Evolutionary conservation across 2,329 filamentous ascomycete species (phyloP), one percentile per base, ranked within the genome.

Genomic region (Spiromastix sp.): DNA sequence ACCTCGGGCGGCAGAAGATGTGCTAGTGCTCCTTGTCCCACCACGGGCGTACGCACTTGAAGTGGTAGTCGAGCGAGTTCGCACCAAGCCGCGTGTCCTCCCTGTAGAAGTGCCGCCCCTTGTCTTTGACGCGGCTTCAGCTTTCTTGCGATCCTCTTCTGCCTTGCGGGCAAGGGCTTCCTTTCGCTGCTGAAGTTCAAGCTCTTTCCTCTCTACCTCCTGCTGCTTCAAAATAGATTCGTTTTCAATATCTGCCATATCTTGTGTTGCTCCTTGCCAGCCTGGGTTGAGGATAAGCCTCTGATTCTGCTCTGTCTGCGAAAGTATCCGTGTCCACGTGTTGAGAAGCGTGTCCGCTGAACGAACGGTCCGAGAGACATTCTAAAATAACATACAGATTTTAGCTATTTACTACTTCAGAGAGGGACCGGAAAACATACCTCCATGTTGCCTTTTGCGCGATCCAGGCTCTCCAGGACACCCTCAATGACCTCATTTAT

Each of bases 241-340:
- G 36, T 78, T 79, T 59, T 96, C 89, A 37, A 86, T 74, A 41
- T 93, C 85, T n/a, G 76, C 70, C 25, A 94, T 61, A 60, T 98
- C 91, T 51, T 87, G 78, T 4, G 77, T 83, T 18, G 87, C 83
- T 38, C 91, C 91, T 53, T 89, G 81, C 86, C 89, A 98, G 39
- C 77, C 70, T 2, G 85, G 83, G 52, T 94, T 82, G 30, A 96
- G 70, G 29, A 98, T 80, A 33, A 98, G 68, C 16, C 91, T 79
- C 58, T 96, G 87, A 55, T 93, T 96, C 61, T 98, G 91, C 61
- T 98, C 91, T 4, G 91, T 95, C 60, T 98, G 91, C 5, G 85
- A 91, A 9, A 98, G 74, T 46, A 98, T 95, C 34, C 86, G 79
- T 6, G 86, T 93, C 89, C 89, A 98, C 11, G 87, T 93, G 50